Evolutionary conservation across 805 yeast genomes (phyloP), one percentile per base, ranked within the genome.

Genomic region (Metschnikowia matae): DNA sequence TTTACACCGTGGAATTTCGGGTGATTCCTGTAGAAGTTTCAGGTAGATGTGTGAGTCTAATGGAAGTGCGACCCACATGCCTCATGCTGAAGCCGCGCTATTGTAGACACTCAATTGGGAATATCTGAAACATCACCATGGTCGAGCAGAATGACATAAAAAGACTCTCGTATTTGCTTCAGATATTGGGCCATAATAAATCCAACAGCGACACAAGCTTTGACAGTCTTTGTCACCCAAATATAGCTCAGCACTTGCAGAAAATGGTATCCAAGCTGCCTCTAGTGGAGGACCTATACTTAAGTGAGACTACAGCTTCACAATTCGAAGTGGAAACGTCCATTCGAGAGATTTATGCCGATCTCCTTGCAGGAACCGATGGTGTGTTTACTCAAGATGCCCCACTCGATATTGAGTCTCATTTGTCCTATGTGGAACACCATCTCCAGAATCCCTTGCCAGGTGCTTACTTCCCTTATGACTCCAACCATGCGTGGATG

Each of bases 401-500:
- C 3, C 48, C 49, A 5, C 51, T 57, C 13, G 50, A 49, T n/a
- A 47, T 48, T 14, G 63, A 63, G 4, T 53, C 56, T 1, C 90
- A 85, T 60, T 48, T 62, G 8, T 52, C 54, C 46, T 86, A 74
- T 59, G 64, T 81, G 13, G 64, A 69, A 18, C 51, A 61, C n/a
- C 69, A 71, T 17, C 66, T 82, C 21, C 57, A 62, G 8, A 62
- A 66, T 10, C 69, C 75, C 15, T 71, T 87, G 26, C 87, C 90
- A 0, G 54, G 68, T 2, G 69, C 65, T 7, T 85, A 78, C 63
- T 62, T 66, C 3, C 77, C 77, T 0, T 71, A 89, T 43, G 97
- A 92, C 66, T 94, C 97, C 0, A 87, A 94, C n/a, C 90, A 85
- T 53, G 83, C 96, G 0, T 94, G 98, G 98, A 69, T 92, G 61